Base-by-base conservation (phyloP, 1,284 basidiomycete genomes). In the Inonotus obliquus region DNA sequence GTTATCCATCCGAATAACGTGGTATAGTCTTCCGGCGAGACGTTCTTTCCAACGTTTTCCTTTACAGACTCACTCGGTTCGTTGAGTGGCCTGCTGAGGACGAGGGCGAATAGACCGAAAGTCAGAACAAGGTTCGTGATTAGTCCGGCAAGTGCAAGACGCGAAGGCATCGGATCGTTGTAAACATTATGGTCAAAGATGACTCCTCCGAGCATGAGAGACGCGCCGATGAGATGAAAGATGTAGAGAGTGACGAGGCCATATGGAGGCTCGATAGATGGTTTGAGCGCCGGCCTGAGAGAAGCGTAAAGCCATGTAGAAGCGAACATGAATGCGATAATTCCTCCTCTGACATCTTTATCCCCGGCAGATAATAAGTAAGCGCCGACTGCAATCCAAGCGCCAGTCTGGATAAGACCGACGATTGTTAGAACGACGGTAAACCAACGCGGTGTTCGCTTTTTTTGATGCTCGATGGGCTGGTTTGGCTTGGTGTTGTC, bases 1-100 rank as follows among this genome's bases (percentile, higher is more conserved):
- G 87, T 85, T n/a, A 89, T 74, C 89, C 92, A 94, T 5, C 83
- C 80, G 74, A 81, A 86, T 0, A 95, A 77, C 0, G 85, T 80
- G 3, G 89, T 88, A 65, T 87, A 86, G 69, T 94, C 92, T 70
- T 96, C 93, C 0, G 84, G 84, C 2, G 85, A 73, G 13, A 71
- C 66, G 64, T 81, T 83, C n/a, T n/a, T n/a, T n/a, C n/a, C n/a
- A n/a, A n/a, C n/a, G n/a, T n/a, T n/a, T n/a, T n/a, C n/a, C n/a
- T n/a, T n/a, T n/a, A n/a, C n/a, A n/a, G n/a, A n/a, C 1, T n/a
- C n/a, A n/a, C n/a, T n/a, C n/a, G 87, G 86, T 27, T 84, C 67
- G 1, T 69, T 81, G 37, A 89, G 65, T 0, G 87, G 87, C 79
- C 87, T 89, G 10, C 68, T 72, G 27, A 85, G 62, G 6, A 85